phyloP scores from a whole-genome alignment of 331 rosid species.

The Cucumis variabilis region DNA sequence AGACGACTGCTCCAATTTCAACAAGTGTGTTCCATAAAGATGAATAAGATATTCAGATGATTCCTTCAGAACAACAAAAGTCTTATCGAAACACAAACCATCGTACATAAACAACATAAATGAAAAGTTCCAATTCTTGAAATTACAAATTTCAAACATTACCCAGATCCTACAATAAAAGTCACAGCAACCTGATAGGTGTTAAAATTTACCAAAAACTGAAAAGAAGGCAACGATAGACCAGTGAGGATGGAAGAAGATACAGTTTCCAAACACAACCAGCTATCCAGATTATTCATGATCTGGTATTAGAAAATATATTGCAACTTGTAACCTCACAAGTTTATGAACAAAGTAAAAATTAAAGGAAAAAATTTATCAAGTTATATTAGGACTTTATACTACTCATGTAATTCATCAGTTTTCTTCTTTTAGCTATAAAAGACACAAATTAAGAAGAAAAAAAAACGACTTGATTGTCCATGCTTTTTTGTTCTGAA shows the following conservation, averaged over 20 bases:
- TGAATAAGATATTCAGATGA: not conserved
- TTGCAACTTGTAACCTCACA: not conserved
- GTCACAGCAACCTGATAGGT: not conserved
- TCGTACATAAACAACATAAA: not conserved
- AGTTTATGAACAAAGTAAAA: not conserved
- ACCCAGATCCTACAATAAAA: not conserved
- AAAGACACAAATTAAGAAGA: constrained; percentile 19
- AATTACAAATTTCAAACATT: not conserved
- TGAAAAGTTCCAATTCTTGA: not conserved
- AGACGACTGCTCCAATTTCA: not conserved
- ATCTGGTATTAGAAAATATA: not conserved
- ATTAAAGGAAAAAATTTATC: not conserved
- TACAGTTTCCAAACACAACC: not conserved
- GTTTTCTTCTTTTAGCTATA: constrained; percentile 1
- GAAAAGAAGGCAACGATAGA: not conserved
- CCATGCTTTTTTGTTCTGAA: not conserved
- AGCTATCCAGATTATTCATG: not conserved
- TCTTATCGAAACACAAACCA: not conserved
- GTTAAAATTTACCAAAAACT: no score
- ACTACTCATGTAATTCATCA: not conserved
- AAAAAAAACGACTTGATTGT: constrained; percentile 16
- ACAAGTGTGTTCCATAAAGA: not conserved
- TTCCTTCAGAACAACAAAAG: not conserved
- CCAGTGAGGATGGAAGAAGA: not conserved
- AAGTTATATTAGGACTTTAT: not conserved